Evolutionary conservation across 352 stramenopile genomes (phyloP).

Genomic region (Albugo laibachii): DNA sequence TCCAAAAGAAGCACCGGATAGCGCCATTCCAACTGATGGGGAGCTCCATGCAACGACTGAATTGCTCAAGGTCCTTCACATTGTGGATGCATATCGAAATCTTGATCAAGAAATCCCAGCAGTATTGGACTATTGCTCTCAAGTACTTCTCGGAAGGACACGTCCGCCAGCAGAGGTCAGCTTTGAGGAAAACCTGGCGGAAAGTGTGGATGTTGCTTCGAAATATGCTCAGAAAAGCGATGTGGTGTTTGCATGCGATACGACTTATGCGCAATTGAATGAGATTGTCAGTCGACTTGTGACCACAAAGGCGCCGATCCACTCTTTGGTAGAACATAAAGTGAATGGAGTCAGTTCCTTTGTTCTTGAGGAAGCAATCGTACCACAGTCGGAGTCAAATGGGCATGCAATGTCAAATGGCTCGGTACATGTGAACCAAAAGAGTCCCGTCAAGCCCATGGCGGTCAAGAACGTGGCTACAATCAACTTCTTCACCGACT

Average conservation of each 20-base stretch:
- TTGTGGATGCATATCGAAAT: constrained; percentile 52
- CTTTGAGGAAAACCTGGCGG: constrained; percentile 56
- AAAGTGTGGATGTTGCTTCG: constrained; percentile 58
- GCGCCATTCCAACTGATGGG: constrained; percentile 1
- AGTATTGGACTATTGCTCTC: constrained; percentile 70
- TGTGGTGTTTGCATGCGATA: constrained; percentile 53
- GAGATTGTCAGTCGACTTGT: too few species aligned
- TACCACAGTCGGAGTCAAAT: too few species aligned
- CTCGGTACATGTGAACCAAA: too few species aligned
- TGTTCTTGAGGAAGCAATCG: too few species aligned
- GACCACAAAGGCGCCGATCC: too few species aligned
- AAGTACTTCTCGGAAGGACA: constrained; percentile 64
- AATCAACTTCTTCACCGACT: constrained; percentile 79
- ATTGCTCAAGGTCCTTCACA: constrained; percentile 55
- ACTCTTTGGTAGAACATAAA: too few species aligned
- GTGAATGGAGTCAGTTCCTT: too few species aligned
- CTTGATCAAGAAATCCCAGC: constrained; percentile 56
- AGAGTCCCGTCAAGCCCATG: too few species aligned
- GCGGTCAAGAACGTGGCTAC: constrained; percentile 26
- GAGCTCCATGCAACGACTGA: not conserved
- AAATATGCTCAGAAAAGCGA: constrained; percentile 43
- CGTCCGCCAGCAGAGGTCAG: constrained; percentile 50
- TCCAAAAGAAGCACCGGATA: not conserved
- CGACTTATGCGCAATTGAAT: constrained; percentile 20
- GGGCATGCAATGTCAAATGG: too few species aligned